Base-by-base conservation (phyloP, 306 rosid species). In the Elaeagnus macrophylla region DNA sequence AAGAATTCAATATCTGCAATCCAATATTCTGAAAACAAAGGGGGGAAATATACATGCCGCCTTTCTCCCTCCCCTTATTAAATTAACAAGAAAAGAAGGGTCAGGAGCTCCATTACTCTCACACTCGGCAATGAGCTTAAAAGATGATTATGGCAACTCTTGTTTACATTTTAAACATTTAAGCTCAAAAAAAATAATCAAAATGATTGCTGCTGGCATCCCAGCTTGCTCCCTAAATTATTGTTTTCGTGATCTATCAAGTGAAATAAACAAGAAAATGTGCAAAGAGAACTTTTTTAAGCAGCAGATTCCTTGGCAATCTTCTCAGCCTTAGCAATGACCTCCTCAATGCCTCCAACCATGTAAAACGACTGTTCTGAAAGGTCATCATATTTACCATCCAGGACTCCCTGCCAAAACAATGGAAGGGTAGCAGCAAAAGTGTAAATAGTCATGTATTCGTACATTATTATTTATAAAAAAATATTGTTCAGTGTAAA, bases 341-440 rank as follows among this genome's bases (percentile, higher is more conserved):
- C 96, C 70, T 91, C 99, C 0, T 91, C 99, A 54, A 91, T 91
- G 14, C 99, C 99, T 32, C 99, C 96, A 48, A 91, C 99, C 99
- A 91, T 91, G 76, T 91, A 91, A 67, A 91, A 91, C 17, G 99
- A 69, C 14, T 91, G 99, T 61, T 91, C 99, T 1, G 94, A 1
- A 58, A 91, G 89, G 72, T 91, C 99, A 61, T 91, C 99, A 8
- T 78, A 91, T 62, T 87, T 91, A 1, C 99, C 99, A 66, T 91
- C 99, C 82, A 91, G 80, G 61, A 91, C 96, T 42, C 94, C 96
- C 96, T 91, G 84, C 25, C 62, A 11, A 48, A 48, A 8, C 37
- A 25, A 25, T 25, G 32, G 4, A 25, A 25, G 32, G 2, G 32
- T 25, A 25, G 4, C 32, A 25, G 32, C 32, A 25, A 25, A 25